Base-by-base conservation (phyloP, 805 yeast species). In the Kockiozyma suomiensis region DNA sequence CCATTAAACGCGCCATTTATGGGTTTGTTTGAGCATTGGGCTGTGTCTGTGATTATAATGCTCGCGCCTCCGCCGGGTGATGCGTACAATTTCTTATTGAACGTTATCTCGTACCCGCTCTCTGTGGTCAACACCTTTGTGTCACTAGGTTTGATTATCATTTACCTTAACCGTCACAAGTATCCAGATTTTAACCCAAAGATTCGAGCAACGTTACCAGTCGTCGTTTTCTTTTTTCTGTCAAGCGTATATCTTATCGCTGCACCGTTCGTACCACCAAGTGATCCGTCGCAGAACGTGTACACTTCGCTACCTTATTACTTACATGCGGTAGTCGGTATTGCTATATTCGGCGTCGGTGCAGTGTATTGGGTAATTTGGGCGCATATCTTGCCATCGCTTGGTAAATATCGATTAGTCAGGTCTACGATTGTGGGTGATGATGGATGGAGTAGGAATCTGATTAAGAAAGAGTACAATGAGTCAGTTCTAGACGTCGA, bases 51-150 rank as follows among this genome's bases (percentile, higher is more conserved):
- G 15, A 41, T 41, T 8, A 41, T 41, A 26, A 41, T 41, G 46
- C 46, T 41, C 28, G 46, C 46, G 28, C 46, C 46, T 4, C 46
- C 46, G 25, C 46, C 46, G 15, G 46, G 46, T 4, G 46, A 41
- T 21, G 46, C 46, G 15, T 41, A 41, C 28, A 41, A 41, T 21
- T 6, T 41, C 26, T 41, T 41, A 28, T 21, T 41, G 8, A 41
- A 41, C 46, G 46, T 41, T 12, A 41, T 41, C 6, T 41, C 46
- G 15, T 41, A 41, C 26, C 46, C 46, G 46, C 46, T 41, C 13
- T 41, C 46, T 8, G 46, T 19, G 28, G 28, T 41, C 1, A 41
- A 41, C 28, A 10, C 46, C 26, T 41, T 41, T 23, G 46, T 41
- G 28, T 41, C 46, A 1, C 6, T 41, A 6, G 46, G 28, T 4